These are phyloP conservation scores for Oryza glaberrima DNA, from an alignment of 176 grass and related monocot species.

Conservation along the genomic window DNA sequence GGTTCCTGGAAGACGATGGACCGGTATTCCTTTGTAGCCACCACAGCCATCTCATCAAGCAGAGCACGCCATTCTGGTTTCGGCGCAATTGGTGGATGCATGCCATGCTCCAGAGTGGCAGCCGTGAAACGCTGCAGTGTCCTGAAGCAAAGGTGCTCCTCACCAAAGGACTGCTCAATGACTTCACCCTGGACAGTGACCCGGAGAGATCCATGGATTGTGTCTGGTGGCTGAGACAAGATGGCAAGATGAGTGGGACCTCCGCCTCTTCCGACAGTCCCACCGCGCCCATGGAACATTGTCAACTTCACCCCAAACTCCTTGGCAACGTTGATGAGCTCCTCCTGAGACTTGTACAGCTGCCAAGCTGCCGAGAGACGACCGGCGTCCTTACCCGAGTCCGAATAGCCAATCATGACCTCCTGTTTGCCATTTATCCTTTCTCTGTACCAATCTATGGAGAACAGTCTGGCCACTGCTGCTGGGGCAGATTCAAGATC, in stretches of 20 bases:
- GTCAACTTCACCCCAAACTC: slow-evolving; percentile 79
- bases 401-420: slow-evolving; percentile 91
- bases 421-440: slow-evolving; percentile 78
- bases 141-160: slow-evolving; percentile 84
- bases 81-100: slow-evolving; percentile 67
- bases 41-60: slow-evolving; percentile 78
- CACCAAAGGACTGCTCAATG: slow-evolving; percentile 82
- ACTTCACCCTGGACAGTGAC: slow-evolving; percentile 88
- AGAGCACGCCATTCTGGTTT: slow-evolving; percentile 77
- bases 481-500: slow-evolving; percentile 76
- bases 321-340: slow-evolving; percentile 76
- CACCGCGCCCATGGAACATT: slow-evolving; percentile 83
- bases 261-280: slow-evolving; percentile 88
- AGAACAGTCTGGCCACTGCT: slow-evolving; percentile 69
- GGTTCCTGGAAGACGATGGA: slow-evolving; percentile 80
- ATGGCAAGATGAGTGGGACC: slow-evolving; percentile 91
- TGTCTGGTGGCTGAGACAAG: slow-evolving; percentile 82
- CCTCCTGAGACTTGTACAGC: slow-evolving; percentile 84
- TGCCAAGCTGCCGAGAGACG: slow-evolving; percentile 84
- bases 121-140: slow-evolving; percentile 78
- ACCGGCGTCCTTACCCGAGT: slow-evolving; percentile 81
- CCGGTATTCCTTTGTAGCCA: slow-evolving; percentile 75
- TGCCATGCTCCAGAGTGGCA: slow-evolving; percentile 88
- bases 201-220: slow-evolving; percentile 70
- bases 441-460: slow-evolving; percentile 69